phyloP scores from a whole-genome alignment of 345 rosid genomes.

The Rhodamnia argentea region DNA sequence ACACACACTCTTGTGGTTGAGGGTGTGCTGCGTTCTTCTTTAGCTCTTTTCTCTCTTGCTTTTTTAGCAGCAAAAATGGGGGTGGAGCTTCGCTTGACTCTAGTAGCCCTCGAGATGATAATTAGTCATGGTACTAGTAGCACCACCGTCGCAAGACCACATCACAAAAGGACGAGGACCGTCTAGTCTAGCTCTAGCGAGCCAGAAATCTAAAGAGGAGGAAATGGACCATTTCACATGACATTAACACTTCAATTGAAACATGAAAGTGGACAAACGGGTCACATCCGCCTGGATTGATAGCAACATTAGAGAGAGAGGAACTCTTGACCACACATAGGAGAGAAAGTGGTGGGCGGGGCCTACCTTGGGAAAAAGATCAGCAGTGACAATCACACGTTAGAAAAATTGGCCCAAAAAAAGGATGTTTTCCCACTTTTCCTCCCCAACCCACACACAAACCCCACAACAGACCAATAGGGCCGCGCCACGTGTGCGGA shows the following conservation, averaged over 20 bases:
- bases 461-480: background rate
- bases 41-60: background rate
- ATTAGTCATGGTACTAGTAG: background rate
- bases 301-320: background rate
- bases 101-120: background rate
- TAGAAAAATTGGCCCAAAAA: background rate
- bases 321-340: background rate
- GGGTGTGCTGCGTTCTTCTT: background rate
- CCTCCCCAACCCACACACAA: background rate
- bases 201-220: background rate
- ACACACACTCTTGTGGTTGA: no score
- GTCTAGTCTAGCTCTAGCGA: background rate
- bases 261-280: background rate
- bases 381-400: background rate
- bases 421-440: background rate
- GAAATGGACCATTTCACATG: background rate
- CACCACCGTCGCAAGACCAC: background rate
- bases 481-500: background rate
- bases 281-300: background rate
- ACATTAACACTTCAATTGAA: background rate
- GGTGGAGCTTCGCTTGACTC: background rate
- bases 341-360: background rate
- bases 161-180: background rate
- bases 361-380: background rate
- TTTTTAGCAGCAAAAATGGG: background rate